These are phyloP conservation scores for Ashbya aceris DNA, from an alignment of 1,139 yeast species.

Conservation along the genomic window DNA sequence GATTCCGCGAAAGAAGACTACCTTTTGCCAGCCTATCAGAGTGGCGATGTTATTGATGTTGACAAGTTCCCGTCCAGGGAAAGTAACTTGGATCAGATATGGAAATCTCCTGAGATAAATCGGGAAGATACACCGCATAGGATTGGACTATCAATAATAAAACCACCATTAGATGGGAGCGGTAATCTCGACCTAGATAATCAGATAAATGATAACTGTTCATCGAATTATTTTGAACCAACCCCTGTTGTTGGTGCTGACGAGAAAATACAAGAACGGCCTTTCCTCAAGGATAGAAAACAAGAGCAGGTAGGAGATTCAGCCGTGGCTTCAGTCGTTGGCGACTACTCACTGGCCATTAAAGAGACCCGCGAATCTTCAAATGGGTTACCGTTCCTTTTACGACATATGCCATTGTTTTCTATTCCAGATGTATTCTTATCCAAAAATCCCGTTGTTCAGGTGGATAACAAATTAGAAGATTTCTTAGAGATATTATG, in stretches of 20 bases:
- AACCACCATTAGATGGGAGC: neutral
- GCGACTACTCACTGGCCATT: neutral
- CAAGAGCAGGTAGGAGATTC: neutral
- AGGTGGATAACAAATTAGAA: conserved; percentile 15
- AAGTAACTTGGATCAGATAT: conserved; percentile 7
- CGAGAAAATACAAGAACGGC: neutral
- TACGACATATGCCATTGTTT: conserved; percentile 51
- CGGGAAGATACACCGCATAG: conserved; percentile 4
- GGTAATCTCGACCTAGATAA: conserved; percentile 1
- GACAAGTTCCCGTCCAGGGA: conserved; percentile 7
- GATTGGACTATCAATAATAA: neutral
- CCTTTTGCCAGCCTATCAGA: conserved; percentile 4
- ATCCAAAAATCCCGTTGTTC: conserved; percentile 19
- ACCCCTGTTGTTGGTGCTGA: neutral
- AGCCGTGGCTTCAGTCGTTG: neutral
- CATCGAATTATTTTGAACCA: neutral
- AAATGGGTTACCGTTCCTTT: conserved; percentile 54
- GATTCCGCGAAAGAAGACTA: conserved; percentile 7
- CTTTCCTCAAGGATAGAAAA: neutral
- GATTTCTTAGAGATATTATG: conserved; percentile 29
- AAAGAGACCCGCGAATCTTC: conserved; percentile 19
- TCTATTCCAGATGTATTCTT: conserved; percentile 49
- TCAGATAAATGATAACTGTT: neutral
- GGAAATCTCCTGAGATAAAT: conserved; percentile 6
- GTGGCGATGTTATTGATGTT: conserved; percentile 1